Evolutionary conservation across 306 rosid species (phyloP).

Genomic region (Corylus heterophylla): DNA sequence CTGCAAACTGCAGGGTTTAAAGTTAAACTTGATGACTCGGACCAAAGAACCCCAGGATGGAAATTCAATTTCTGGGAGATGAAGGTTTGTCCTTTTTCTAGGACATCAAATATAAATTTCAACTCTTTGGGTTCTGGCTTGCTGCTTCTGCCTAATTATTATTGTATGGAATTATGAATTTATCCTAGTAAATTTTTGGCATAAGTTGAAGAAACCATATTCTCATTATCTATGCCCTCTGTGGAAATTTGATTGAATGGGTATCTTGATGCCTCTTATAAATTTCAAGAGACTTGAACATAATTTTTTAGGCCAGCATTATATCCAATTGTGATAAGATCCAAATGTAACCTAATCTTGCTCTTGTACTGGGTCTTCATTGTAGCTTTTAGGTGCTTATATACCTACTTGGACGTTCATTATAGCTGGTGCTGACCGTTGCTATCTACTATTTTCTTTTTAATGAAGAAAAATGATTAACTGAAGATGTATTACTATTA

Average conservation of each 20-base stretch:
- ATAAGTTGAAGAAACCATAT: not conserved
- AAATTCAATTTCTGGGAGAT: slow-evolving; percentile 99
- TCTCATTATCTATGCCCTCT: not conserved
- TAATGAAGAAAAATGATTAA: not conserved
- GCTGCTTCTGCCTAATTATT: slow-evolving; percentile 10
- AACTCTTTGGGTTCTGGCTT: slow-evolving; percentile 14
- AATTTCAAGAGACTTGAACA: not conserved
- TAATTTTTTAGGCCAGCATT: not conserved
- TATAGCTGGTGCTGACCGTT: not conserved
- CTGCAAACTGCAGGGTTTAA: slow-evolving; percentile 67
- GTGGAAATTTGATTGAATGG: not conserved
- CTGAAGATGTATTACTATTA: not conserved
- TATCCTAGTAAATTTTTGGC: not conserved
- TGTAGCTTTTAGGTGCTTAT: not conserved
- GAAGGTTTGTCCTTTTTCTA: slow-evolving; percentile 62
- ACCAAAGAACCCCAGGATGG: slow-evolving; percentile 97
- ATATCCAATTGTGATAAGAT: not conserved
- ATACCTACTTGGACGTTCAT: not conserved
- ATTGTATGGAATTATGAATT: not conserved
- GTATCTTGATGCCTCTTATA: not conserved
- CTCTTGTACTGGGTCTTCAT: not conserved
- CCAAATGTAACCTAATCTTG: not conserved
- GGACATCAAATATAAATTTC: not conserved
- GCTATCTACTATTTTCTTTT: not conserved
- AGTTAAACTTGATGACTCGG: slow-evolving; percentile 85